phyloP scores from a whole-genome alignment of 345 rosid genomes.

The Citrus hindsii region DNA sequence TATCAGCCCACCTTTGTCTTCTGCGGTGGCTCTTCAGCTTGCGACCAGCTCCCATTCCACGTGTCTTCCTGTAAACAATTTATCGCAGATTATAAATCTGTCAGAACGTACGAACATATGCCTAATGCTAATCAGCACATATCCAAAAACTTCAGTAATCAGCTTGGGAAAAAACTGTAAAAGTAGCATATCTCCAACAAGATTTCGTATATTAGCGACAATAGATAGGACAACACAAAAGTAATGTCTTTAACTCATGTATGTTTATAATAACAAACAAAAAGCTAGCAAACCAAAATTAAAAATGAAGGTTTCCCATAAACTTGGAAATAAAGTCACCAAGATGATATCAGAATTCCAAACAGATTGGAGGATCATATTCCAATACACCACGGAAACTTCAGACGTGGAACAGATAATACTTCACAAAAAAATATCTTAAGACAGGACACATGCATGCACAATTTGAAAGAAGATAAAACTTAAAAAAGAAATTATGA shows the following conservation, averaged over 20 bases:
- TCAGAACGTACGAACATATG: not conserved
- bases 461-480: not conserved
- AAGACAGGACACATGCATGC: not conserved
- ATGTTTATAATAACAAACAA: not conserved
- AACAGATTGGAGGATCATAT: not conserved
- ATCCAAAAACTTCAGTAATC: not conserved
- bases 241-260: not conserved
- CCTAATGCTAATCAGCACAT: not conserved
- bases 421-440: not conserved
- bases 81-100: not conserved
- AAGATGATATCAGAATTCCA: not conserved
- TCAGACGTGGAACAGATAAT: too few relatives aligned
- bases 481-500: not conserved
- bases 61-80: conserved; percentile 37
- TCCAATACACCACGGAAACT: not conserved
- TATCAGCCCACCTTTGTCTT: conserved; percentile 49
- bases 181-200: not conserved
- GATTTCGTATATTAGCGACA: too few relatives aligned
- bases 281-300: not conserved
- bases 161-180: not conserved
- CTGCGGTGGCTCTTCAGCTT: conserved; percentile 39
- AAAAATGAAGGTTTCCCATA: not conserved
- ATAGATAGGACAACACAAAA: not conserved
- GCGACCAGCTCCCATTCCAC: conserved; percentile 65
- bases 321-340: not conserved